These are phyloP conservation scores for Kodamaea ohmeri DNA, from an alignment of 1,139 yeast genomes.

Conservation along the genomic window DNA sequence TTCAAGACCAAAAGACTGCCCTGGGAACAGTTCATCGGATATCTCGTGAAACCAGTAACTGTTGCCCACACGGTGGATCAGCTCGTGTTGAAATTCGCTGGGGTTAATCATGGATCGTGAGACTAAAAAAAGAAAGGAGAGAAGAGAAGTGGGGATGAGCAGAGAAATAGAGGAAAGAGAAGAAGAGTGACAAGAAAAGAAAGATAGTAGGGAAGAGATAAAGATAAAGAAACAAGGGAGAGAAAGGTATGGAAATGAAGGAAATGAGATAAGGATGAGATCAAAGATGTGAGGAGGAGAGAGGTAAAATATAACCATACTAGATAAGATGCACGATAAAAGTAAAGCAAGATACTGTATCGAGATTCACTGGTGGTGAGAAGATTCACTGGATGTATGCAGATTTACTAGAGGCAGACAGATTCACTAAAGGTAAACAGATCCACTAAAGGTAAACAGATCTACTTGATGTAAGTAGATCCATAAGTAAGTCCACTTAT, in stretches of 20 bases:
- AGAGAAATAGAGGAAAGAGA: background rate
- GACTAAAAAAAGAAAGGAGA: background rate
- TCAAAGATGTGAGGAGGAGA: background rate
- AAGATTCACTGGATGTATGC: background rate
- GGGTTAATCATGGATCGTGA: constrained; percentile 9
- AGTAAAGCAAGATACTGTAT: too few relatives aligned
- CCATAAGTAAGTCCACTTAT: too few relatives aligned
- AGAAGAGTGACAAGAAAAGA: too few relatives aligned
- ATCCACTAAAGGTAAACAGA: too few relatives aligned
- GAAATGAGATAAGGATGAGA: background rate
- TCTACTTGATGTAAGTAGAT: background rate
- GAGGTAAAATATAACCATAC: too few relatives aligned
- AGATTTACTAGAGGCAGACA: background rate
- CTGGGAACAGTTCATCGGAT: constrained; percentile 38
- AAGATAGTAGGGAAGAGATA: background rate
- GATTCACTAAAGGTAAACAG: too few relatives aligned
- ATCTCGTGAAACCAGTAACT: constrained; percentile 44
- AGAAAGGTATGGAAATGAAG: background rate
- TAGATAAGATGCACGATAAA: too few relatives aligned
- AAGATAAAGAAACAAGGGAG: background rate
- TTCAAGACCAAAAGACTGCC: constrained; percentile 44
- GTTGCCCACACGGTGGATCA: constrained; percentile 25
- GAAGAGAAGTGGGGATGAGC: background rate
- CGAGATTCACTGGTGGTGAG: background rate
- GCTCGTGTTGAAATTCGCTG: constrained; percentile 23